Evolutionary conservation across 2,329 filamentous ascomycete genomes (phyloP), one percentile per base, ranked within the genome.

Genomic region (Exophiala mesophila): DNA sequence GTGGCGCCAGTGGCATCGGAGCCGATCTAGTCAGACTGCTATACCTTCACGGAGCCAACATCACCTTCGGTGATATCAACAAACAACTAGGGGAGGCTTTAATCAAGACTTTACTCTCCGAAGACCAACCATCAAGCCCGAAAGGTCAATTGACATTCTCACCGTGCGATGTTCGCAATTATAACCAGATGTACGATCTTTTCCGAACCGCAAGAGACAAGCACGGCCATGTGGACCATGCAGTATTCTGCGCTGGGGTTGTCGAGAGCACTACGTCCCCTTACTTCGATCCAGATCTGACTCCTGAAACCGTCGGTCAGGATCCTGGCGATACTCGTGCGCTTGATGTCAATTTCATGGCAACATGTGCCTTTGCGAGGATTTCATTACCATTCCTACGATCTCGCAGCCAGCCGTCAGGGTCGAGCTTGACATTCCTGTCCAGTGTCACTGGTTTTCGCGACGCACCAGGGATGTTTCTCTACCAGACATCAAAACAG

Each of bases 331-430:
- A 44, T 16, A 55, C 62, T 38, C 64, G 61, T 42, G 59, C 66
- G 2, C 55, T 74, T 7, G 66, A 73, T 23, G 63, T 74, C 38
- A 74, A 75, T 49, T 59, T 75, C 4, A 58, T 64, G 4, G 72
- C 68, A 5, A 64, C 64, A 1, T 53, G 73, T 21, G 66, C 67
- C 32, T 71, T 74, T 42, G 60, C 65, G 5, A 59, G 71, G 2
- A 64, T 75, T 3, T 71, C 72, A 2, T 61, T 66, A 10, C 71
- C 70, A 3, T 75, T 71, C 45, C 60, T 74, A 34, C 63, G 64
- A 12, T 62, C 72, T 55, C 60, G 62, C 43, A 63, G 69, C 45
- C 64, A 65, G 24, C 24, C 6, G 7, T 26, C 16, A 7, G n/a
- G n/a, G 5, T 13, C 5, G 20, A 68, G 64, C 5, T 57, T 71